Base-by-base conservation (phyloP, 1,284 basidiomycete genomes). In the Laetiporus sulphureus region DNA sequence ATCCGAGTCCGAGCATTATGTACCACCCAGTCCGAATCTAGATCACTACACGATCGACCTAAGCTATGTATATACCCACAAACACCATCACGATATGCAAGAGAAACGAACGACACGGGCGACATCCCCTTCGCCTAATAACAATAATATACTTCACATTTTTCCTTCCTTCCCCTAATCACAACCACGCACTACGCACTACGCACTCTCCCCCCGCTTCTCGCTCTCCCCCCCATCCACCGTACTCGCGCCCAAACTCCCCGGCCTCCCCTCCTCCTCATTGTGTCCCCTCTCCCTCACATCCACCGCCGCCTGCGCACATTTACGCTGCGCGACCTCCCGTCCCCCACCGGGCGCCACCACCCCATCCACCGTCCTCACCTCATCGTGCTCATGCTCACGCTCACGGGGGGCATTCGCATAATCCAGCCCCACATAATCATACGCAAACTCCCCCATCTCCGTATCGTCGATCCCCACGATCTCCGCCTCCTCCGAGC, bases 371-470 rank as follows among this genome's bases (percentile, higher is more conserved):
- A 57, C 54, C 42, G 50, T 45, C 49, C 58, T 57, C 38, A 47
- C 48, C 48, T 61, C 59, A 49, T 61, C 59, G n/a, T n/a, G n/a
- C n/a, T n/a, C n/a, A n/a, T n/a, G n/a, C n/a, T n/a, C n/a, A n/a
- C n/a, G n/a, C 38, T 47, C 49, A 53, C 33, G 32, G 18, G 4
- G 15, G 23, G 36, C 53, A 39, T 46, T 45, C 23, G 33, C 32
- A 38, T 41, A 49, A 48, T 56, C 54, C 46, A 89, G 63, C 12
- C 79, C 82, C 45, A 89, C 87, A 53, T 90, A 92, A 66, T 93
- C 89, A 61, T 92, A 91, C n/a, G 87, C 87, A 53, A 83, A 91
- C 67, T 97, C 94, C 55, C 94, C 94, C 72, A 96, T 84, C 68
- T 94, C 89, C 11, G 83, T 78, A 57, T 96, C 91, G 62, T 98